Evolutionary conservation across 2,329 filamentous ascomycete species (phyloP).

Genomic region (Colletotrichum lindemuthianum): DNA sequence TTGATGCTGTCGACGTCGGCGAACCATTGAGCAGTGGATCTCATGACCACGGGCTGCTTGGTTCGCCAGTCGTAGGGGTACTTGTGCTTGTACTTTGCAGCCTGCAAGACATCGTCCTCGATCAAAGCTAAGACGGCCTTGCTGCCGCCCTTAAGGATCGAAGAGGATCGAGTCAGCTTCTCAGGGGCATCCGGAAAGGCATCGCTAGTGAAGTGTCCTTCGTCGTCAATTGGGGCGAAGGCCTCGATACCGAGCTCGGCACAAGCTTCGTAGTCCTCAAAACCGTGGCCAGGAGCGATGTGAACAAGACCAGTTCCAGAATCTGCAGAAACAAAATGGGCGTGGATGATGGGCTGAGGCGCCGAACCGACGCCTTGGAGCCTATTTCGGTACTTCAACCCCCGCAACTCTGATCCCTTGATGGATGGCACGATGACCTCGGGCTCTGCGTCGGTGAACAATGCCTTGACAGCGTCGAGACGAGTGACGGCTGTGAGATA

Average conservation of each 20-base stretch:
- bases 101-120: constrained; percentile 70
- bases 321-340: constrained; percentile 86
- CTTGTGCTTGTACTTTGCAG: constrained; percentile 83
- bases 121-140: constrained; percentile 77
- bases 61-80: constrained; percentile 99
- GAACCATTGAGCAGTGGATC: constrained; percentile 98
- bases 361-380: constrained; percentile 69
- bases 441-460: constrained; percentile 55
- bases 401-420: constrained; percentile 71
- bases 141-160: constrained; percentile 77
- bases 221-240: constrained; percentile 84
- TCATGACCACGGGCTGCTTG: constrained; percentile 88
- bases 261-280: constrained; percentile 94
- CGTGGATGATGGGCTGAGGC: constrained; percentile 78
- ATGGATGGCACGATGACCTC: constrained; percentile 66
- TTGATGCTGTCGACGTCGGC: constrained; percentile 90
- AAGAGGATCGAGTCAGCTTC: constrained; percentile 71
- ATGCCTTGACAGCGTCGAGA: constrained; percentile 66
- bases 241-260: constrained; percentile 74
- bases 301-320: constrained; percentile 98
- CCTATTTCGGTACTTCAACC: constrained; percentile 75
- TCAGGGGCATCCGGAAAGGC: constrained; percentile 78
- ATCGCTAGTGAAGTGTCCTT: constrained; percentile 82
- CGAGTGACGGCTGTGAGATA: constrained; percentile 79
- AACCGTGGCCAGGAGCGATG: constrained; percentile 91